phyloP scores from a whole-genome alignment of 2,329 filamentous ascomycete genomes.

The Sporothrix variecibatus region DNA sequence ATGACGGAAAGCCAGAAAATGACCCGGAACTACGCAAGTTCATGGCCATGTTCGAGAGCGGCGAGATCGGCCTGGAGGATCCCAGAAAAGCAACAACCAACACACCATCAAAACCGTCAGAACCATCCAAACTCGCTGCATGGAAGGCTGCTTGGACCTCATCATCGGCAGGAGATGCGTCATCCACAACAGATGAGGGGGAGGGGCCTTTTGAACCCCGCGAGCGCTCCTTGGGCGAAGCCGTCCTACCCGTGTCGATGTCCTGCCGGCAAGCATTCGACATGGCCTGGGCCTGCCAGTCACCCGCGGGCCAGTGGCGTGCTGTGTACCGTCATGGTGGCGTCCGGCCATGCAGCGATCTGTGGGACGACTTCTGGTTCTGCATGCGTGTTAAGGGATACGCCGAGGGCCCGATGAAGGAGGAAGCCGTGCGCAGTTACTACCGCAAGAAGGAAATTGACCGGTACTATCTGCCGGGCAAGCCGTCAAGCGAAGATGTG shows the following conservation, averaged over 20 bases:
- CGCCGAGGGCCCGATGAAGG: constrained; percentile 56
- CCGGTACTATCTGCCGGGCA: constrained; percentile 66
- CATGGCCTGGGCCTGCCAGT: constrained; percentile 90
- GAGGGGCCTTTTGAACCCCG: constrained; percentile 24
- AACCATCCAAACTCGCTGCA: not conserved
- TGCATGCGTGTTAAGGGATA: constrained; percentile 83
- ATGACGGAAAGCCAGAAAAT: not conserved
- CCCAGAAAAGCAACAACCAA: constrained; percentile 17
- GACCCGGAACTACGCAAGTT: constrained; percentile 57
- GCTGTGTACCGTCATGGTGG: constrained; percentile 85
- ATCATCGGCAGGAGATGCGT: constrained; percentile 33
- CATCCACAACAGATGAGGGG: constrained; percentile 27
- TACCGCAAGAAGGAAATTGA: constrained; percentile 66
- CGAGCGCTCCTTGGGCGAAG: constrained; percentile 55
- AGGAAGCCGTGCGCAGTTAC: constrained; percentile 63
- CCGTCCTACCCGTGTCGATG: constrained; percentile 77
- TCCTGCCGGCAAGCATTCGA: constrained; percentile 91
- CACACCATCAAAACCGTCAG: not conserved
- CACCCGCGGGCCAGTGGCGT: constrained; percentile 86
- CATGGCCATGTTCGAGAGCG: constrained; percentile 49
- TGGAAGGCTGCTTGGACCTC: constrained; percentile 35
- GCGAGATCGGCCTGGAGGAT: constrained; percentile 34
- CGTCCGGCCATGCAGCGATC: constrained; percentile 74
- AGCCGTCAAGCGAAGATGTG: constrained; percentile 81
- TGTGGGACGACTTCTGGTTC: constrained; percentile 96